Evolutionary conservation across 1,284 basidiomycete species (phyloP), one percentile per base, ranked within the genome.

Genomic region (Apiotrichum akiyoshidainum): DNA sequence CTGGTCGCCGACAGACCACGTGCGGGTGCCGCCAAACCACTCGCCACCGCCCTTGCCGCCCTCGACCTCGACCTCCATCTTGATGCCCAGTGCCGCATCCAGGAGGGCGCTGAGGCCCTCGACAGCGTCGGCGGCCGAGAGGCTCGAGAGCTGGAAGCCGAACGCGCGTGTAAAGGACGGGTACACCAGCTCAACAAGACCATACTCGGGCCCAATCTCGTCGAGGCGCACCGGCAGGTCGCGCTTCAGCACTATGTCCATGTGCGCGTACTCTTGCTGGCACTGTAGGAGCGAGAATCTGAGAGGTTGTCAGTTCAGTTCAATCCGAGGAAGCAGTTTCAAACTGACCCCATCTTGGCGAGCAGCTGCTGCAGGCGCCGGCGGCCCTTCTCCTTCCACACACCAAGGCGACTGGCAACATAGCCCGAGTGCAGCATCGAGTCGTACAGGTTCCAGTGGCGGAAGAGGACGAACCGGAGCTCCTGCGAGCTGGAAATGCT

Each of bases 341-440:
- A 16, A 21, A 46, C 85, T 64, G 75, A 95, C 92, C 96, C 96
- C 93, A 99, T 99, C 81, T 99, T 99, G 31, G 96, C 96, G 37
- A 99, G 81, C 59, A 99, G 80, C 1, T 94, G 94, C 1, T 89
- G 91, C 52, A 99, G 79, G 62, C 87, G 85, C 73, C 92, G 93
- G 59, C 89, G 82, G 5, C 96, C 96, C 54, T 86, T 85, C 73
- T 99, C 95, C 70, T 90, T 90, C 96, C 96, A 99, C 52, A 97
- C 89, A 2, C 92, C 92, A 64, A 99, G 83, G 75, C 94, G 93
- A 45, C 89, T 87, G 1, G 94, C 95, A 16, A 99, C 88, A 70
- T 99, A 99, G 63, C 89, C 88, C 1, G 93, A 96, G 74, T 99
- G 95, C 71, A 89, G 88, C 95, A 99, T 99, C 13, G 92, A 86